phyloP scores from a whole-genome alignment of 2,329 filamentous ascomycete species.

The Coniella vitis region DNA sequence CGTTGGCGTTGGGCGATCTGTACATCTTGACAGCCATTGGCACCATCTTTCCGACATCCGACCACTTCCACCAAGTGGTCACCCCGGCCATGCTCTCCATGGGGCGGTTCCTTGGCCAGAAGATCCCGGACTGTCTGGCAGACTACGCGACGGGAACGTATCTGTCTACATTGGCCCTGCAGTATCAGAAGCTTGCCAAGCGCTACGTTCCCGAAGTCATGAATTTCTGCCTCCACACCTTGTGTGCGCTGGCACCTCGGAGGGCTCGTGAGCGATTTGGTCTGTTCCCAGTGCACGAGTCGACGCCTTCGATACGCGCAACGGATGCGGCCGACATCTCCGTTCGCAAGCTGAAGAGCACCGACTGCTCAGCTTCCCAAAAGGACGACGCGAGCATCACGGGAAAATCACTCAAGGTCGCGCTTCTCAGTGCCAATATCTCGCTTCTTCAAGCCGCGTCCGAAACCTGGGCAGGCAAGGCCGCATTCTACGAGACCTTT shows the following conservation, averaged over 20 bases:
- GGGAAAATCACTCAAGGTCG: slow-evolving; percentile 38
- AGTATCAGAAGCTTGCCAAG: slow-evolving; percentile 79
- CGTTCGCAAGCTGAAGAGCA: slow-evolving; percentile 50
- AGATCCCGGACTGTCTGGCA: slow-evolving; percentile 54
- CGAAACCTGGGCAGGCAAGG: slow-evolving; percentile 65
- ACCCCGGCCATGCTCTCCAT: slow-evolving; percentile 88
- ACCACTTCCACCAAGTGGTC: slow-evolving; percentile 93
- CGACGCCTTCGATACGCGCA: slow-evolving; percentile 45
- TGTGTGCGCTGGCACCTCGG: slow-evolving; percentile 59
- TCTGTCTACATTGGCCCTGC: slow-evolving; percentile 68
- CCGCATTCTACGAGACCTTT: slow-evolving; percentile 76
- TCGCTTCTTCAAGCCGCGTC: slow-evolving; percentile 61
- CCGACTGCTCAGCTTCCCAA: slow-evolving; percentile 41
- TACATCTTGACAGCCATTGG: slow-evolving; percentile 77
- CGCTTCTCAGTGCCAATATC: slow-evolving; percentile 56
- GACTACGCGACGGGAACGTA: slow-evolving; percentile 72
- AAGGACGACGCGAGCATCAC: slow-evolving; percentile 28
- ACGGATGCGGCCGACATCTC: slow-evolving; percentile 32
- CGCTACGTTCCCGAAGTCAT: slow-evolving; percentile 85
- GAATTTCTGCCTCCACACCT: slow-evolving; percentile 70
- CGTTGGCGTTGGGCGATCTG: slow-evolving; percentile 63
- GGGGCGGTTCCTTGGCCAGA: slow-evolving; percentile 74
- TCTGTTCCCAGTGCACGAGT: slow-evolving; percentile 55
- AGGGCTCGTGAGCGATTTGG: slow-evolving; percentile 41
- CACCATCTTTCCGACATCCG: slow-evolving; percentile 85